These are phyloP conservation scores for Fraxinus velutina DNA, from an alignment of 305 asterid species.

Conservation along the genomic window DNA sequence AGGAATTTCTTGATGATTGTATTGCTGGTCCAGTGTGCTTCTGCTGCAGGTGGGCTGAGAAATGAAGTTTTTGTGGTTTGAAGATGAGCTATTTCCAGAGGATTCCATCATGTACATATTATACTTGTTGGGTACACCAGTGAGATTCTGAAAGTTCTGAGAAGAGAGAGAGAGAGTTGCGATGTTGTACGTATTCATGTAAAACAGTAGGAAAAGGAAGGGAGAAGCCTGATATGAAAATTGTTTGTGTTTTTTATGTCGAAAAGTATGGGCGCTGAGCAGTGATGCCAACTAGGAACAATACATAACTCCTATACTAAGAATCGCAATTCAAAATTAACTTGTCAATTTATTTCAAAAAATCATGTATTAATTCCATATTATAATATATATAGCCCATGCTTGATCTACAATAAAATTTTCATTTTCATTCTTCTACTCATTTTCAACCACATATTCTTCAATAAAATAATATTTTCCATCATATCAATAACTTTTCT, in stretches of 20 bases:
- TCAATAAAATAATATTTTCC: no score
- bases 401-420: no score
- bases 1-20: conserved; percentile 16
- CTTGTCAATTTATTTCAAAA: no score
- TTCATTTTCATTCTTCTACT: no score
- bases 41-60: background rate
- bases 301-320: no score
- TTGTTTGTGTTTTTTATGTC: background rate
- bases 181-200: background rate
- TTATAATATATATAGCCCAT: no score
- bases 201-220: background rate
- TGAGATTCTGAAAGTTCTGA: conserved; percentile 29
- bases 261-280: no score
- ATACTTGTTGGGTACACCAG: conserved; percentile 34
- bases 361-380: no score
- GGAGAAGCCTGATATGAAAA: background rate
- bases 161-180: conserved; percentile 6
- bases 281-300: no score
- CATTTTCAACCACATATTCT: no score
- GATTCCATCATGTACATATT: conserved; percentile 22
- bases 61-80: conserved; percentile 12
- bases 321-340: no score
- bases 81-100: conserved; percentile 23
- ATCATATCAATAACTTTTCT: no score
- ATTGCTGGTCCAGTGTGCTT: background rate